These are phyloP conservation scores for Thielaviopsis musarum DNA, from an alignment of 2,329 filamentous ascomycete species.

Conservation along the genomic window DNA sequence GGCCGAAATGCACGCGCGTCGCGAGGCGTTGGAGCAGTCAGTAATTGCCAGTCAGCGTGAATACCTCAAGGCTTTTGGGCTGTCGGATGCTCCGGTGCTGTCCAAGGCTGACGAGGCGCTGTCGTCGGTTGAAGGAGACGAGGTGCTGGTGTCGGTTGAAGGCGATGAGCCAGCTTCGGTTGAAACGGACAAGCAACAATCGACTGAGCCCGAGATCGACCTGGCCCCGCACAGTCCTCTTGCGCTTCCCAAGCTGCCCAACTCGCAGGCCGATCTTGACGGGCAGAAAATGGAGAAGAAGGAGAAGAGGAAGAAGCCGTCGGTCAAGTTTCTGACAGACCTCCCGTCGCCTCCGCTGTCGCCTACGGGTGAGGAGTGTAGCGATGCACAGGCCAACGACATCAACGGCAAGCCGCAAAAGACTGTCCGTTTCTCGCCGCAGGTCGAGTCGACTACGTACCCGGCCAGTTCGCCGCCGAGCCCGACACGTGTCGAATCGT, in stretches of 20 bases:
- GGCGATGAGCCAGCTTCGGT: background rate
- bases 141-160: too few relatives aligned
- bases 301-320: background rate
- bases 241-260: conserved; percentile 2
- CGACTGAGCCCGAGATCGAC: background rate
- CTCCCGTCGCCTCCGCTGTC: conserved; percentile 7
- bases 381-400: background rate
- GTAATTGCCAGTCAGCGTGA: conserved; percentile 8
- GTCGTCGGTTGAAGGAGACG: too few relatives aligned
- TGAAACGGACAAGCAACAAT: background rate
- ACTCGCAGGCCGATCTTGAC: conserved; percentile 4
- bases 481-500: conserved; percentile 20
- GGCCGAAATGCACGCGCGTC: conserved; percentile 18
- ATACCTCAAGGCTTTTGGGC: conserved; percentile 6
- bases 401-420: conserved; percentile 31
- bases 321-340: background rate
- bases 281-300: background rate
- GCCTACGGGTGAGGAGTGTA: background rate
- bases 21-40: background rate
- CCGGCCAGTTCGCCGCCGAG: conserved; percentile 34
- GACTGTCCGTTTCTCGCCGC: conserved; percentile 54
- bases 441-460: conserved; percentile 48
- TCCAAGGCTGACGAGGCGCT: too few relatives aligned
- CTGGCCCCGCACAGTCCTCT: conserved; percentile 3
- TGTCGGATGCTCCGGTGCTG: background rate